Base-by-base conservation (phyloP, 768 basidiomycete species). In the Clathrus columnatus region DNA sequence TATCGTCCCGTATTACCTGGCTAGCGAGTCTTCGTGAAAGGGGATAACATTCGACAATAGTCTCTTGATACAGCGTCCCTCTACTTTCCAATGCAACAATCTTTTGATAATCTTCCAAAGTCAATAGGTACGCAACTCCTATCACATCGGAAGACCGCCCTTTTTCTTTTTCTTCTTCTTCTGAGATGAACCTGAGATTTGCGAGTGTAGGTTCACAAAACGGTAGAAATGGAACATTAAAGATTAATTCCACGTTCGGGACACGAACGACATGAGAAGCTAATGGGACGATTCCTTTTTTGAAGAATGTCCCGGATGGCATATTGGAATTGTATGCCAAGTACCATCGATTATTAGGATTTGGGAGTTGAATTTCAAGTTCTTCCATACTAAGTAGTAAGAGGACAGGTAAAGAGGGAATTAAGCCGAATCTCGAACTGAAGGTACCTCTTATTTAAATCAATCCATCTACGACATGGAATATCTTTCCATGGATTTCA, bases 191-290 rank as follows among this genome's bases (percentile, higher is more conserved):
- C n/a, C 18, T 26, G n/a, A 54, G 44, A 48, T 54, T 54, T 28
- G 53, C 53, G 20, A 54, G 46, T 16, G 20, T 21, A 17, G 53
- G 53, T 29, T 54, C 53, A 18, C 43, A 54, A 17, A 46, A 54
- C 17, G 53, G 53, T 11, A 54, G 14, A 1, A 43, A 43, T 5
- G 21, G 53, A 4, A 54, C n/a, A 41, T 54, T 29, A 21, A 54
- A 54, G 21, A 21, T 10, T 5, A 54, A n/a, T 21, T 54, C 44
- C 1, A 46, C 17, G 21, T 41, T 48, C 5, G 53, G 53, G n/a
- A 48, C 53, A 4, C 16, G 14, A 21, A 54, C 53, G 44, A 20
- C 41, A 10, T n/a, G n/a, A n/a, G 20, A 6, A 1, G 53, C 43
- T 16, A 54, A 46, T 4, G 53, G 53, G 2, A 23, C 44, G 7